phyloP scores from a whole-genome alignment of 225 moss, liverwort and hornwort genomes.

The Anthoceros angustus region DNA sequence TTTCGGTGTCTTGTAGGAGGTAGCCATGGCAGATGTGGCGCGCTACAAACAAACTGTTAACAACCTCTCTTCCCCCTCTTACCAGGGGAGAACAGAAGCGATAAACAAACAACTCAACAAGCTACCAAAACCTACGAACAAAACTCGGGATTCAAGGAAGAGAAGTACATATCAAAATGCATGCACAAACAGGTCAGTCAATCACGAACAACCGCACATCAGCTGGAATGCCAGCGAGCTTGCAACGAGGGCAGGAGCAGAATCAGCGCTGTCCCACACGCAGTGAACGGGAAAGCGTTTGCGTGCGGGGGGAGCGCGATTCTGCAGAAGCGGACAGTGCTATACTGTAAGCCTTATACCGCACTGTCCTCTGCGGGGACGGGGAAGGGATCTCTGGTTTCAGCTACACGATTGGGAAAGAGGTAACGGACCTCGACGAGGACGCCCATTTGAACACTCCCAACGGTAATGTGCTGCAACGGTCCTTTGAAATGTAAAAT shows the following conservation, averaged over 20 bases:
- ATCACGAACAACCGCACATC: not conserved
- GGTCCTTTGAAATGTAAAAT: no score
- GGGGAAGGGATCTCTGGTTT: no score
- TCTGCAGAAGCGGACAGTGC: not conserved
- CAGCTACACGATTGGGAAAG: no score
- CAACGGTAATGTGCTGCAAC: constrained; percentile 1
- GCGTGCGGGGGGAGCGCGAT: no score
- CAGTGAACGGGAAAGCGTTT: no score
- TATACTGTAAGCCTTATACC: not conserved
- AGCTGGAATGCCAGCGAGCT: not conserved
- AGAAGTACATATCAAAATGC: not conserved
- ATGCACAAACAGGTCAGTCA: not conserved
- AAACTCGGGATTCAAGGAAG: not conserved
- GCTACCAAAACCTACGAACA: not conserved
- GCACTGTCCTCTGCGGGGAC: not conserved
- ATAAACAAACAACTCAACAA: not conserved
- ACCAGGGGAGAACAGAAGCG: not conserved
- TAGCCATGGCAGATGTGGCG: not conserved
- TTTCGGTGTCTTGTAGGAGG: not conserved
- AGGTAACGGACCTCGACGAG: no score
- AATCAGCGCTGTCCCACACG: no score
- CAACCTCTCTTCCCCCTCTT: not conserved
- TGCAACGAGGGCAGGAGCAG: no score
- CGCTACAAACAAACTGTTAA: no score
- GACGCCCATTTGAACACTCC: not conserved